phyloP scores from a whole-genome alignment of 2,329 filamentous ascomycete genomes.

The Penicillium occitanis region DNA sequence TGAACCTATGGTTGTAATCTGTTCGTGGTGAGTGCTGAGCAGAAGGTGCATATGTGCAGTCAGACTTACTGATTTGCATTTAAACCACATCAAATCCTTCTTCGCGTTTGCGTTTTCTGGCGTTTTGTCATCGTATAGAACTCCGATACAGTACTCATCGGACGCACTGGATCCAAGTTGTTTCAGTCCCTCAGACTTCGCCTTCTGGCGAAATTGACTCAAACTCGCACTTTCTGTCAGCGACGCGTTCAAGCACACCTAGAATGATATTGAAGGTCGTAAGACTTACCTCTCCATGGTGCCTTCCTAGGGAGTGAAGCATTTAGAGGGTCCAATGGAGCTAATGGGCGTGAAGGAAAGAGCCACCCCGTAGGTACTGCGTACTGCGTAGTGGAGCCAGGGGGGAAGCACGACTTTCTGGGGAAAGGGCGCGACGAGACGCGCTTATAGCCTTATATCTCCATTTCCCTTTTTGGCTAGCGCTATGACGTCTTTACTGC shows the following conservation, averaged over 20 bases:
- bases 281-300: conserved; percentile 6
- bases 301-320: background rate
- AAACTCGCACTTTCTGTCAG: background rate
- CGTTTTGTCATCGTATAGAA: conserved; percentile 12
- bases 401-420: background rate
- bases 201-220: conserved; percentile 1
- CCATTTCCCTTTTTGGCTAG: conserved; percentile 4
- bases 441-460: background rate
- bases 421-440: background rate
- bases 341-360: background rate
- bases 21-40: background rate
- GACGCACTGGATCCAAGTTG: background rate
- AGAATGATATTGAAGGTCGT: background rate
- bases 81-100: conserved; percentile 4
- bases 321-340: background rate
- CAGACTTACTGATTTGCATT: background rate
- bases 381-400: background rate
- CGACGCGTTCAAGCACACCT: background rate
- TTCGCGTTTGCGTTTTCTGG: background rate
- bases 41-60: background rate
- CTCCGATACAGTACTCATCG: background rate
- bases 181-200: background rate
- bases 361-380: background rate
- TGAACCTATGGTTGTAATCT: background rate
- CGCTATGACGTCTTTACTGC: background rate